Percentiles rank a stretch among this genome's conserved stretches.
phyloP scores from a whole-genome alignment of 768 basidiomycete genomes.

The Cubamyces lactineus region DNA sequence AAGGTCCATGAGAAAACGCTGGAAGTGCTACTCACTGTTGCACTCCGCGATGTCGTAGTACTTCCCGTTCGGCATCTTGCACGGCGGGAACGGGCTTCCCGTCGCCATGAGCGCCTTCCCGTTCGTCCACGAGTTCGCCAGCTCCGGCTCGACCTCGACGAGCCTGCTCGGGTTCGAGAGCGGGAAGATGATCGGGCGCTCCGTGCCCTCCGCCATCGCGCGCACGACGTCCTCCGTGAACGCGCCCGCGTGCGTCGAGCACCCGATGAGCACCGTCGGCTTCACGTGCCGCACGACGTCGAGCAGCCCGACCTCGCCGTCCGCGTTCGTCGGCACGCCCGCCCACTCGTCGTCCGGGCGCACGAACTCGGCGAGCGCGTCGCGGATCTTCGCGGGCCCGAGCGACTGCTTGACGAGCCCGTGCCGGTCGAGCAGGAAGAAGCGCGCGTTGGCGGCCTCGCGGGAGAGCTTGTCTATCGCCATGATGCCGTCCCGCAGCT shows the following conservation, averaged over 20 bases:
- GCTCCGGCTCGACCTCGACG: conserved; percentile 73
- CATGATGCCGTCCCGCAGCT: conserved; percentile 77
- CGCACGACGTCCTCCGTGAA: conserved; percentile 76
- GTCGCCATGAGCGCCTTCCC: conserved; percentile 83
- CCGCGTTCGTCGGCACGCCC: conserved; percentile 38
- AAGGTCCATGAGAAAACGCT: not conserved
- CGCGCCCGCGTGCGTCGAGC: conserved; percentile 75
- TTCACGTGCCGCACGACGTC: conserved; percentile 72
- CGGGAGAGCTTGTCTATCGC: conserved; percentile 49
- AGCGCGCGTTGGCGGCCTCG: conserved; percentile 63
- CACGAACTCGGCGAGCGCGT: conserved; percentile 56
- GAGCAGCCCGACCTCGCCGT: conserved; percentile 54
- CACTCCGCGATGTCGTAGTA: conserved; percentile 74
- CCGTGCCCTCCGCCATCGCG: conserved; percentile 67
- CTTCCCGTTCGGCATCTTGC: conserved; percentile 66
- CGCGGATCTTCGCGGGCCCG: conserved; percentile 46
- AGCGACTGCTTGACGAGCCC: conserved; percentile 62
- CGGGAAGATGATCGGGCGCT: conserved; percentile 83
- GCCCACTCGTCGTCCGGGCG: conserved; percentile 61
- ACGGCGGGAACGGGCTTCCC: conserved; percentile 81
- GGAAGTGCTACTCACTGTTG: conserved; percentile 50
- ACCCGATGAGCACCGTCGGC: conserved; percentile 86
- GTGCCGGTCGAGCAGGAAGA: conserved; percentile 75
- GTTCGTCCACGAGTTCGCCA: conserved; percentile 77
- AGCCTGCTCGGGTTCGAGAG: conserved; percentile 80